These are phyloP conservation scores for Rhododendron vialii DNA, from an alignment of 148 eudicot genomes.

Conservation along the genomic window DNA sequence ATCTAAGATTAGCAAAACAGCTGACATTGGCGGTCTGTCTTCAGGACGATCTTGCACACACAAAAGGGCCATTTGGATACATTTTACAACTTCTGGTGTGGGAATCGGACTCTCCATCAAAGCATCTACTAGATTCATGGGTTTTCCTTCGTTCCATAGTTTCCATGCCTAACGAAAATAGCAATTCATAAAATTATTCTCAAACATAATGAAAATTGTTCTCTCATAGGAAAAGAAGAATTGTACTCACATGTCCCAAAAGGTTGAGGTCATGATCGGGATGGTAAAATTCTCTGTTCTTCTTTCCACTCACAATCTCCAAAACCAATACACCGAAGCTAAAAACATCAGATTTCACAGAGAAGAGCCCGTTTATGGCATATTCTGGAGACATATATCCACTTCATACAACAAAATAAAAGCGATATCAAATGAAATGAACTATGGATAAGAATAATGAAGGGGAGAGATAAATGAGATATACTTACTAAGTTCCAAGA, in stretches of 20 bases:
- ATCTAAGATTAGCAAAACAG: conserved; percentile 1
- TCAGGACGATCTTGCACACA: conserved; percentile 7
- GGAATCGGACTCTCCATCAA: neutral
- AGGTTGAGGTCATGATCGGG: conserved; percentile 10
- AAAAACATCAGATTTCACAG: conserved; percentile 18
- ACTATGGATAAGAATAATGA: neutral
- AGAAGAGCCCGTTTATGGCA: conserved; percentile 15
- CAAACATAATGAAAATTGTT: neutral
- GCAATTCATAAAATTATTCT: neutral
- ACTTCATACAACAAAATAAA: neutral
- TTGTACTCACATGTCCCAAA: conserved; percentile 13
- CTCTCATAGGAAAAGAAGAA: neutral
- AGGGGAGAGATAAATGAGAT: neutral
- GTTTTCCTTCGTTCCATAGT: conserved; percentile 7
- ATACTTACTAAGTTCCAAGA: conserved; percentile 10
- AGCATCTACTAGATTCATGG: conserved; percentile 10
- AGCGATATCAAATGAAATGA: neutral
- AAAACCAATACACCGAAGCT: conserved; percentile 18
- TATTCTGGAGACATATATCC: conserved; percentile 28
- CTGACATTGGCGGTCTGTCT: conserved; percentile 5
- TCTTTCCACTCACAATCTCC: conserved; percentile 13
- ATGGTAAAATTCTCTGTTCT: conserved; percentile 9
- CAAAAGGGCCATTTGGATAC: conserved; percentile 1
- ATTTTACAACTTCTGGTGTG: conserved; percentile 2
- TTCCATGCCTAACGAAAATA: conserved; percentile 10